These are phyloP conservation scores for Kwoniella dejecticola DNA, from an alignment of 768 basidiomycete species.

Conservation along the genomic window DNA sequence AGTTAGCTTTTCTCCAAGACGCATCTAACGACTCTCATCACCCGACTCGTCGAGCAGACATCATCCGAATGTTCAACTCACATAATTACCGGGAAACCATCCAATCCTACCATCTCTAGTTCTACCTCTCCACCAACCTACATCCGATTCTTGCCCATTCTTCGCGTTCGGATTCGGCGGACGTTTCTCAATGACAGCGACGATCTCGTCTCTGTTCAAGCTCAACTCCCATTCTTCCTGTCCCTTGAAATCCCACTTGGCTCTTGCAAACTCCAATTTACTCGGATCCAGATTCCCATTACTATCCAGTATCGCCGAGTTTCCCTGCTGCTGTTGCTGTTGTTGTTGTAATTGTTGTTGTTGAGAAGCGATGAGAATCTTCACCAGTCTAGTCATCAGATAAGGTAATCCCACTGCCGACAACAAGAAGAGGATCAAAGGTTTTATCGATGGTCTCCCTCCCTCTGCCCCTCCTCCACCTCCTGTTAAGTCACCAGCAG, in stretches of 20 bases:
- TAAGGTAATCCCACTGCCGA: slow-evolving; percentile 92
- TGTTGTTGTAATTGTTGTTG: slow-evolving; percentile 45
- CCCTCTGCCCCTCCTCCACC: slow-evolving; percentile 23
- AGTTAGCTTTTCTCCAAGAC: too few relatives aligned
- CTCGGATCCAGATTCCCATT: slow-evolving; percentile 65
- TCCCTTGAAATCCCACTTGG: slow-evolving; percentile 75
- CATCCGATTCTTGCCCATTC: slow-evolving; percentile 65
- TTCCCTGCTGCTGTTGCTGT: slow-evolving; percentile 16
- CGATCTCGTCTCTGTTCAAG: slow-evolving; percentile 85
- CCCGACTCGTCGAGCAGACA: too few relatives aligned
- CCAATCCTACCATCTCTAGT: slow-evolving; percentile 88
- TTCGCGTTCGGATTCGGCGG: slow-evolving; percentile 73
- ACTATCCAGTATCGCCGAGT: slow-evolving; percentile 55
- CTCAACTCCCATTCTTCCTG: slow-evolving; percentile 74
- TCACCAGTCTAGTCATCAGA: slow-evolving; percentile 86
- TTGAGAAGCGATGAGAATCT: slow-evolving; percentile 64
- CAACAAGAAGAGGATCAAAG: slow-evolving; percentile 87
- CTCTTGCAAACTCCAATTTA: slow-evolving; percentile 77
- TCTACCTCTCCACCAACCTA: slow-evolving; percentile 93
- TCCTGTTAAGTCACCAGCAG: slow-evolving; percentile 20
- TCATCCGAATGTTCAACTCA: slow-evolving; percentile 51
- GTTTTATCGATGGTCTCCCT: slow-evolving; percentile 71
- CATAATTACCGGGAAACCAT: slow-evolving; percentile 93
- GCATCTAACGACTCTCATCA: too few relatives aligned
- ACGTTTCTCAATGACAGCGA: slow-evolving; percentile 82